Evolutionary conservation across 768 basidiomycete species (phyloP), one percentile per base, ranked within the genome.

Genomic region (Suillus clintonianus): DNA sequence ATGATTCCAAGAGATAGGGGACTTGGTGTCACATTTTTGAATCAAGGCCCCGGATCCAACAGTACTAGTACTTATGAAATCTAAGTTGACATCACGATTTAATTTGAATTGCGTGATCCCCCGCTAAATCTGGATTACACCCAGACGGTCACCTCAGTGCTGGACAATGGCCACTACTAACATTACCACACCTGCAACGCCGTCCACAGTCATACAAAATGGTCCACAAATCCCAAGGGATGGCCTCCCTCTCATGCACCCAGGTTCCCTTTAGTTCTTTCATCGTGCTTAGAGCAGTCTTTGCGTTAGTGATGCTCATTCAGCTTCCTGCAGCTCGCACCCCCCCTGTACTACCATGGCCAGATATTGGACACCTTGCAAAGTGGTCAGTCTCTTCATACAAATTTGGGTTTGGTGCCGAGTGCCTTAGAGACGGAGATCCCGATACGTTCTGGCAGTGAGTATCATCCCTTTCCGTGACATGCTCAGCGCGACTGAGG

Each of bases 361-460:
- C 91, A 27, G 90, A 94, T 74, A 92, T 99, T 60, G 95, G 95
- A 10, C 82, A 86, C 48, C 85, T 93, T 39, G 97, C 92, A 50
- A 90, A 90, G 69, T 99, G 97, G 97, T 91, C 94, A 13, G 97
- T 99, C 4, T 98, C 96, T 14, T 95, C 92, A 0, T 94, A 86
- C 78, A 99, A 99, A 75, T 97, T 96, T 66, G 96, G 96, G 1
- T 98, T 96, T 74, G 95, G 97, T 9, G 88, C 94, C 43, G 95
- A 97, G 72, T 95, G 95, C 75, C 80, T 99, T 50, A 84, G 88
- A 32, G 96, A 98, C 69, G 86, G 86, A 39, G 91, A 97, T 71
- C 89, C 92, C 36, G 90, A 92, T 45, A 98, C 96, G 0, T 97
- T 98, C 73, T 99, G 97, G 97, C 97, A 99, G 96, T 99, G 75